These are phyloP conservation scores for Speleostelium caveatum DNA, from an alignment of 78 protist species.

Conservation along the genomic window DNA sequence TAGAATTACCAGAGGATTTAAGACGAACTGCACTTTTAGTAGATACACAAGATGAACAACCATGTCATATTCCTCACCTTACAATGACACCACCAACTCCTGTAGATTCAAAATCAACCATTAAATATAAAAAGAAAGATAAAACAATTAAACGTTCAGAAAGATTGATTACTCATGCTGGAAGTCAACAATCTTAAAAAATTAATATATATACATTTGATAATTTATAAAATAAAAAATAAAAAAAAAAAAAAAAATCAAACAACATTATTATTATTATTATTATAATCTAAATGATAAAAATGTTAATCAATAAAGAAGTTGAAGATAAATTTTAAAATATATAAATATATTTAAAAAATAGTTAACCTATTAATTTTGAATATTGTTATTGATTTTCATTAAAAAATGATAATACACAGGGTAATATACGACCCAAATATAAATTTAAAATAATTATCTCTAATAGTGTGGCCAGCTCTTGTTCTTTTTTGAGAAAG, in stretches of 20 bases:
- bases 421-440: background rate
- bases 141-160: slow-evolving; percentile 33
- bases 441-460: slow-evolving; percentile 8
- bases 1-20: slow-evolving; percentile 69
- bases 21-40: slow-evolving; percentile 56
- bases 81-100: slow-evolving; percentile 49
- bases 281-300: too few relatives aligned
- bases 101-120: slow-evolving; percentile 15
- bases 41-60: slow-evolving; percentile 61
- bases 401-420: slow-evolving; percentile 7
- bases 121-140: slow-evolving; percentile 42
- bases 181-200: too few relatives aligned
- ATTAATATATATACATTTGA: too few relatives aligned
- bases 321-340: too few relatives aligned
- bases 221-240: too few relatives aligned
- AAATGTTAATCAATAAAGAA: too few relatives aligned
- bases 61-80: slow-evolving; percentile 19
- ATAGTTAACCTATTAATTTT: background rate
- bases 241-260: too few relatives aligned
- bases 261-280: too few relatives aligned
- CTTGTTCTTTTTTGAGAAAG: slow-evolving; percentile 14
- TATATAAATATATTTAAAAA: too few relatives aligned
- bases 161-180: background rate
- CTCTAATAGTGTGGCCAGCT: slow-evolving; percentile 13
- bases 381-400: slow-evolving; percentile 1